phyloP scores from a whole-genome alignment of 2,329 filamentous ascomycete species.

The Venturia oleaginea region DNA sequence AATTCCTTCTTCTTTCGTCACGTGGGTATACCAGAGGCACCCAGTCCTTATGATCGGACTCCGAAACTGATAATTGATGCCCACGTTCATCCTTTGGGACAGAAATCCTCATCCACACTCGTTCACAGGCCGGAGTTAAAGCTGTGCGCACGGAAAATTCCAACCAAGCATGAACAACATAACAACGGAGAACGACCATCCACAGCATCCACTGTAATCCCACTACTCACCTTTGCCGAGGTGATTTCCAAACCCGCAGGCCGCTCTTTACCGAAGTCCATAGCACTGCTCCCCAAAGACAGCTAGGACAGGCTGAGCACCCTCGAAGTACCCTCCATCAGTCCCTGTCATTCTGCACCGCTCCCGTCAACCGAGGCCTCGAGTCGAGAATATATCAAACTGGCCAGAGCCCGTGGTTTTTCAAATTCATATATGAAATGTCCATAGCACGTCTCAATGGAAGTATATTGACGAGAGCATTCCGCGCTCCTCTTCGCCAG shows the following conservation, averaged over 20 bases:
- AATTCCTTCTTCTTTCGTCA: not conserved
- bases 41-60: not conserved
- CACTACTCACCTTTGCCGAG: not conserved
- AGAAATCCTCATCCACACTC: not conserved
- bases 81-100: no score
- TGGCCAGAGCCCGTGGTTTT: not conserved
- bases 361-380: conserved; percentile 4
- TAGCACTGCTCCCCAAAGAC: not conserved
- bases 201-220: not conserved
- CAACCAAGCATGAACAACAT: not conserved
- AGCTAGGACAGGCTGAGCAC: not conserved
- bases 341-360: not conserved
- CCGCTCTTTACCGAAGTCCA: not conserved
- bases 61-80: not conserved
- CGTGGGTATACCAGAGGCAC: not conserved
- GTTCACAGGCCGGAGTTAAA: not conserved
- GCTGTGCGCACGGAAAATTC: not conserved
- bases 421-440: conserved; percentile 7
- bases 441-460: conserved; percentile 15
- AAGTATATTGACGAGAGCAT: conserved; percentile 10
- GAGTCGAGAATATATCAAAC: conserved; percentile 2
- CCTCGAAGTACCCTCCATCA: not conserved
- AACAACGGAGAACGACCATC: not conserved
- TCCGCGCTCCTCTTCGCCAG: conserved; percentile 12
- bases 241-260: not conserved